Evolutionary conservation across 306 rosid genomes (phyloP).

Genomic region (Rubus idaeus): DNA sequence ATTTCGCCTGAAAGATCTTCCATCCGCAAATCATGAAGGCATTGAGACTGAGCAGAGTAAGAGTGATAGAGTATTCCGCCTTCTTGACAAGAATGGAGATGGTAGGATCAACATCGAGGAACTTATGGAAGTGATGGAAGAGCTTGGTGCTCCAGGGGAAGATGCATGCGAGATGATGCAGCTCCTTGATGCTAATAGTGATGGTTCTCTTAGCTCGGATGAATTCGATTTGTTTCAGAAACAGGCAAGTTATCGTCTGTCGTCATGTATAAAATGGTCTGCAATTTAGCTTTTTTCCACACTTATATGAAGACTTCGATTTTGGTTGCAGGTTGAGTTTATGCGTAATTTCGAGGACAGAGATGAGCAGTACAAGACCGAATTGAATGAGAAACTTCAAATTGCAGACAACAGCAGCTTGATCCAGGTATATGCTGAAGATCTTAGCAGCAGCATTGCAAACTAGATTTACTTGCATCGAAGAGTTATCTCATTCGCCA

Average conservation of each 20-base stretch:
- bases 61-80: slow-evolving; percentile 65
- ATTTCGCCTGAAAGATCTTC: slow-evolving; percentile 76
- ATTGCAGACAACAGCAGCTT: slow-evolving; percentile 49
- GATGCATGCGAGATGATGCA: slow-evolving; percentile 74
- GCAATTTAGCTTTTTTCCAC: background rate
- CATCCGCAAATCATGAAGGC: slow-evolving; percentile 48
- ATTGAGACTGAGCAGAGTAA: slow-evolving; percentile 52
- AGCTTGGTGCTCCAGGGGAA: slow-evolving; percentile 91
- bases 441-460: slow-evolving; percentile 54
- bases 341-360: slow-evolving; percentile 60
- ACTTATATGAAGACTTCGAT: background rate
- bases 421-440: slow-evolving; percentile 57
- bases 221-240: slow-evolving; percentile 62
- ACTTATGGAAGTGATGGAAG: slow-evolving; percentile 88
- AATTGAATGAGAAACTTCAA: slow-evolving; percentile 67
- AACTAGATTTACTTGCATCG: slow-evolving; percentile 32
- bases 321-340: slow-evolving; percentile 61
- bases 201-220: slow-evolving; percentile 64
- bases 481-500: background rate
- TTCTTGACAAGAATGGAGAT: slow-evolving; percentile 93
- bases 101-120: slow-evolving; percentile 90
- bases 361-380: slow-evolving; percentile 70
- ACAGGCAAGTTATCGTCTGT: slow-evolving; percentile 64
- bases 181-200: slow-evolving; percentile 61
- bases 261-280: background rate